Evolutionary conservation across 306 rosid genomes (phyloP).

Genomic region (Quercus engelmannii): DNA sequence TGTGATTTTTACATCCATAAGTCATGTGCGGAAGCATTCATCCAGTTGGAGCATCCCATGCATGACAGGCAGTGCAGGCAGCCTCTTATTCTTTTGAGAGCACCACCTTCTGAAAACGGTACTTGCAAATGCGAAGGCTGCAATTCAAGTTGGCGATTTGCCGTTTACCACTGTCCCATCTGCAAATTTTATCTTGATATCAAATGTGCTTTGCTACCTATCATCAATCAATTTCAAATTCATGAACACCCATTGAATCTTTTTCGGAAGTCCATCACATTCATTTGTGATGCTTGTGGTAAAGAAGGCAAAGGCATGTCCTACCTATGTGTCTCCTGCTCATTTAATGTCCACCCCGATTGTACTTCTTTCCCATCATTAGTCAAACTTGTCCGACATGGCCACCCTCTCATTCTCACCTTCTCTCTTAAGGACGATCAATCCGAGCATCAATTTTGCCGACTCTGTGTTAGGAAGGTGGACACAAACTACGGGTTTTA

Average conservation of each 20-base stretch:
- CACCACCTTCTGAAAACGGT: too few relatives aligned
- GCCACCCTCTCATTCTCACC: not conserved
- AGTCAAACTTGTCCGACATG: not conserved
- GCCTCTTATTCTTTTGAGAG: too few relatives aligned
- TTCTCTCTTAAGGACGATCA: not conserved
- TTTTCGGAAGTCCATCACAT: not conserved
- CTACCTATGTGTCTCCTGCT: not conserved
- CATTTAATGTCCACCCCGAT: not conserved
- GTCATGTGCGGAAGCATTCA: too few relatives aligned
- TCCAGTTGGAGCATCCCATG: too few relatives aligned
- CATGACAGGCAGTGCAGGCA: too few relatives aligned
- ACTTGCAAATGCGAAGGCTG: too few relatives aligned
- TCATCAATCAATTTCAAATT: not conserved
- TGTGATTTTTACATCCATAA: too few relatives aligned
- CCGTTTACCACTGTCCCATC: not conserved
- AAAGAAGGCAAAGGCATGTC: too few relatives aligned
- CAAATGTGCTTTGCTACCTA: not conserved
- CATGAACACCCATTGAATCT: not conserved
- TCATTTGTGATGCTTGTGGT: not conserved
- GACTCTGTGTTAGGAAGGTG: not conserved
- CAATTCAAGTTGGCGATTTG: too few relatives aligned
- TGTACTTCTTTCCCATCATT: not conserved
- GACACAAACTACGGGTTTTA: not conserved
- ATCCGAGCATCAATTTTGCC: not conserved
- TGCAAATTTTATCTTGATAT: not conserved